These are phyloP conservation scores for Incumbomyces delicatus DNA, from an alignment of 2,329 filamentous ascomycete species.

Conservation along the genomic window DNA sequence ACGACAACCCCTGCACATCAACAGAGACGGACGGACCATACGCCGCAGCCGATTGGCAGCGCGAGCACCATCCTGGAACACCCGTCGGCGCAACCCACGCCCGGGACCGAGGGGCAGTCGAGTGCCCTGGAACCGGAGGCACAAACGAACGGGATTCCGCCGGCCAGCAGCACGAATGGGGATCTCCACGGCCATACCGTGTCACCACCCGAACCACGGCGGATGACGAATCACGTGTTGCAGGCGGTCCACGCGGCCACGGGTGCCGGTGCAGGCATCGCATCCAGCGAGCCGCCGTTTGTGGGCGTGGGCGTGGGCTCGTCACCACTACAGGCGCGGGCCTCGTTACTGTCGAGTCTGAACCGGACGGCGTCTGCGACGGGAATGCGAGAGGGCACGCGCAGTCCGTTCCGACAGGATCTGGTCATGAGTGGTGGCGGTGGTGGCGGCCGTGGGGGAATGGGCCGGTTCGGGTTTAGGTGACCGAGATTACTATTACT, in stretches of 20 bases:
- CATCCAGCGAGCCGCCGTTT: background rate
- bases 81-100: constrained; percentile 32
- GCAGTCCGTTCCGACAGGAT: constrained; percentile 4
- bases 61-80: constrained; percentile 39
- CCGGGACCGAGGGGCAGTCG: constrained; percentile 35
- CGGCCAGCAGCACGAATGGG: background rate
- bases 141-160: background rate
- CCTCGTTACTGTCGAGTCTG: background rate
- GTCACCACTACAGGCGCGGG: constrained; percentile 1
- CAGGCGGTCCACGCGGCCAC: background rate
- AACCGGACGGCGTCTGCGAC: constrained; percentile 3
- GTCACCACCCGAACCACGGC: background rate
- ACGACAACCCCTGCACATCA: constrained; percentile 30
- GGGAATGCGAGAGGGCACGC: background rate
- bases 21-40: constrained; percentile 31
- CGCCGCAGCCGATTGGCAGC: constrained; percentile 35
- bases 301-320: background rate
- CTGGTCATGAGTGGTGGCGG: background rate
- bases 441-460: background rate
- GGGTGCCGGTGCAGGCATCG: background rate
- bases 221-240: constrained; percentile 3
- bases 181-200: background rate
- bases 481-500: background rate
- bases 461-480: constrained; percentile 7
- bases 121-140: constrained; percentile 15